These are phyloP conservation scores for Pelargonium cotyledonis DNA, from an alignment of 441 rosid genomes.

Conservation along the genomic window DNA sequence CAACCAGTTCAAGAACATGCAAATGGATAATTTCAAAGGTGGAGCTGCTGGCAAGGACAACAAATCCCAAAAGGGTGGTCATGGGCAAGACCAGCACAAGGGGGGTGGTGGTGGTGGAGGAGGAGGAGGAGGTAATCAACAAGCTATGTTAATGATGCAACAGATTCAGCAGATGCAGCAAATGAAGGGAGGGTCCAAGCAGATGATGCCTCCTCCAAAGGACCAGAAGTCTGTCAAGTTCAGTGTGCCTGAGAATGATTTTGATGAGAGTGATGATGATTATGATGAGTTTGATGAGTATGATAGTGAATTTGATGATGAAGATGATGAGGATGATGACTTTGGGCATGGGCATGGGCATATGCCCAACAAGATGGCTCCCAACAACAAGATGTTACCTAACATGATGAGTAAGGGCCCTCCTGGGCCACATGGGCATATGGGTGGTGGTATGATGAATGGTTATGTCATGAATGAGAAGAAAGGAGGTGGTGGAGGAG, in stretches of 20 bases:
- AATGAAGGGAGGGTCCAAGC: slow-evolving; percentile 48
- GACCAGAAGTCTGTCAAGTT: slow-evolving; percentile 70
- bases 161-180: slow-evolving; percentile 30
- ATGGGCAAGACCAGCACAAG: no score
- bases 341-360: slow-evolving; percentile 16
- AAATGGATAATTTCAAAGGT: background rate
- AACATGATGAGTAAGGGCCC: slow-evolving; percentile 27
- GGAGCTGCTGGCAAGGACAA: background rate
- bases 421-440: slow-evolving; percentile 36
- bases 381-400: slow-evolving; percentile 26
- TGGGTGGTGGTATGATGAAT: slow-evolving; percentile 22
- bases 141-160: background rate
- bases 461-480: slow-evolving; percentile 29
- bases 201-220: slow-evolving; percentile 33
- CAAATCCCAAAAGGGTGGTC: background rate
- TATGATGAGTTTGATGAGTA: slow-evolving; percentile 27
- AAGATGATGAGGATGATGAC: slow-evolving; percentile 16
- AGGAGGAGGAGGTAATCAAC: background rate
- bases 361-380: slow-evolving; percentile 39
- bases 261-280: slow-evolving; percentile 37
- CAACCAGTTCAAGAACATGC: background rate
- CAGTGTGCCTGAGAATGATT: slow-evolving; percentile 40
- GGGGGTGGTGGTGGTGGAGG: no score
- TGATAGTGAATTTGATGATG: slow-evolving; percentile 37
- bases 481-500: slow-evolving; percentile 25